Base-by-base conservation (phyloP, 116 monocot species). In the Cymodocea nodosa region DNA sequence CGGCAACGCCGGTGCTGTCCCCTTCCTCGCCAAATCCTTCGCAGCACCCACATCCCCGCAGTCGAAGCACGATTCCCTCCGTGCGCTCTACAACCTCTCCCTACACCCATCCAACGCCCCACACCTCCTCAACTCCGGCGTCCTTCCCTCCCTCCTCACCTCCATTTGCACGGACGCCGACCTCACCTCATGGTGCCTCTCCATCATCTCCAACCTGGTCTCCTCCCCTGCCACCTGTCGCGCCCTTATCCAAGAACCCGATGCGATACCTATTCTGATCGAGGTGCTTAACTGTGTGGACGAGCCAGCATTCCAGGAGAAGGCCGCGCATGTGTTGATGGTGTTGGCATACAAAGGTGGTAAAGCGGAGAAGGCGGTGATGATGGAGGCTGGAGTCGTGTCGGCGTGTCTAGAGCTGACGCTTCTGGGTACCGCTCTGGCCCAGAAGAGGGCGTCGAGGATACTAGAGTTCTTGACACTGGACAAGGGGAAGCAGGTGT, bases 61-160 rank as follows among this genome's bases (percentile, higher is more conserved):
- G 51, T 52, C 70, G 14, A 76, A 74, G 68, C 54, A 77, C 15
- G 95, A 95, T 74, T 71, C 95, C 14, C 68, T 95, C 59, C 78
- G 90, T 4, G 87, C 90, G 1, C 64, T 95, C 34, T 80, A 77
- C 58, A 95, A 95, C 66, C 85, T 95, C 60, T 90, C 95, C 24
- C 73, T 83, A 3, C 53, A 69, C n/a, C 52, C 83, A 3, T 9
- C 60, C 4, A 95, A 90, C 66, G 36, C 68, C 35, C 60, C 71
- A 5, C 36, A 24, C 51, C 72, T 94, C 17, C 51, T 94, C 30
- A 83, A 80, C 18, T 55, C 87, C 44, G 87, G 77, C 6, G 50
- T 85, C 15, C 76, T 85, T 18, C 64, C 62, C 8, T 48, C 59
- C 15, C 35, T 90, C 3, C 66, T 90, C 2, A 35, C 68, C 11